Conservation (phyloP, 129 eudicot species). For the Centella asiatica region DNA sequence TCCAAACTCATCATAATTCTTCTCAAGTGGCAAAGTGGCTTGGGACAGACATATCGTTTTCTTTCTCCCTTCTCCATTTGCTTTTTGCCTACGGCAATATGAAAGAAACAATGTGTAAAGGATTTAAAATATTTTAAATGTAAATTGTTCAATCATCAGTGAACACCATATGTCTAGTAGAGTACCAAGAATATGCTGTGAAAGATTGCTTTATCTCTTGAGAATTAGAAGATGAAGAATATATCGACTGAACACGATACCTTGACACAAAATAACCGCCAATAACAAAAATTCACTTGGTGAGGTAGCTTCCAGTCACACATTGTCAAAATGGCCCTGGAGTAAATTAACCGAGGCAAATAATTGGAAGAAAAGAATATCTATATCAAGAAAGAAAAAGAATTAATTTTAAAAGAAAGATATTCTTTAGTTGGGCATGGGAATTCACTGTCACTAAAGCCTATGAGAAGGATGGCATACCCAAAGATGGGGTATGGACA, state of each 20-base stretch:
- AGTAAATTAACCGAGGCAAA: neutral
- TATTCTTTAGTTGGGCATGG: neutral
- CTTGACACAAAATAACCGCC: neutral
- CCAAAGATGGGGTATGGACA: neutral
- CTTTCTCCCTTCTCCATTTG: too few relatives aligned
- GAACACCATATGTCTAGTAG: too few relatives aligned
- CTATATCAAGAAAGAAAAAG: neutral
- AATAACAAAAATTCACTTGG: neutral
- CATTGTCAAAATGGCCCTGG: neutral
- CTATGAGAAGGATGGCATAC: neutral
- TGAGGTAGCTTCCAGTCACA: slow-evolving; percentile 1
- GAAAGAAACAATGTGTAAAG: too few relatives aligned
- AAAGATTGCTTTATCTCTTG: neutral
- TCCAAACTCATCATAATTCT: too few relatives aligned
- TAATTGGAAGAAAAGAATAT: neutral
- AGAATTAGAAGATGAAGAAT: too few relatives aligned
- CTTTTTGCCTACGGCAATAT: too few relatives aligned
- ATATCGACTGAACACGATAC: too few relatives aligned
- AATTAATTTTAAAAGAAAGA: neutral
- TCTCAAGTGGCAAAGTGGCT: too few relatives aligned
- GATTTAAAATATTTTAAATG: too few relatives aligned
- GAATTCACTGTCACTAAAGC: neutral
- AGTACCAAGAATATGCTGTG: too few relatives aligned
- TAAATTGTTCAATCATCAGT: too few relatives aligned
- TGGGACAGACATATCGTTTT: too few relatives aligned